Conservation (phyloP, 2,329 filamentous ascomycete genomes). For the Curvularia sp. region DNA sequence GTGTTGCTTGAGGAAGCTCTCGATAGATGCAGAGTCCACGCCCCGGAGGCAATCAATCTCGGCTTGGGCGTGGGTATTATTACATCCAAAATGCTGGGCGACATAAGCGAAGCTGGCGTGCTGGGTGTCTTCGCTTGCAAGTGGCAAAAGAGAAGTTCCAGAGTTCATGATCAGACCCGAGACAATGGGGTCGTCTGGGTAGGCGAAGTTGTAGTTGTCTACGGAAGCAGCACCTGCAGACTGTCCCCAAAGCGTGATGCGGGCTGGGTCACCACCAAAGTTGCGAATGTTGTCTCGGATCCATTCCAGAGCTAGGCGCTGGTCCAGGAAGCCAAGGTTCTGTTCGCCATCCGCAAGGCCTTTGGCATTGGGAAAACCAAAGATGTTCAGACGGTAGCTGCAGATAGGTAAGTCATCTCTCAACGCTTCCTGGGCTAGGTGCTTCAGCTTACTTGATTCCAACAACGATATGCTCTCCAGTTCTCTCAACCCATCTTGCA, state of each 20-base stretch:
- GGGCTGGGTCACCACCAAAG: conserved; percentile 45
- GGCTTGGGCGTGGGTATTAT: conserved; percentile 21
- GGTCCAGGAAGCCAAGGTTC: conserved; percentile 53
- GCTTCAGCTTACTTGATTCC: conserved; percentile 46
- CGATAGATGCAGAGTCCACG: conserved; percentile 39
- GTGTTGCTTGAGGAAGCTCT: conserved; percentile 44
- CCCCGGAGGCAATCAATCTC: conserved; percentile 51
- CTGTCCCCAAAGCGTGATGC: conserved; percentile 53
- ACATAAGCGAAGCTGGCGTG: conserved; percentile 52
- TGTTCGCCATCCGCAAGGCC: conserved; percentile 39
- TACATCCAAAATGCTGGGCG: conserved; percentile 48
- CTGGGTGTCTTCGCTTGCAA: conserved; percentile 26
- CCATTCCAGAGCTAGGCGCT: conserved; percentile 52
- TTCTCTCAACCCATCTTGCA: conserved; percentile 42
- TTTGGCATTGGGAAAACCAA: conserved; percentile 51
- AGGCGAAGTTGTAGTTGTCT: conserved; percentile 61
- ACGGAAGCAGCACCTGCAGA: conserved; percentile 51
- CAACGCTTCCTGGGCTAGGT: conserved; percentile 19
- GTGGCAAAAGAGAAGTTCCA: conserved; percentile 26
- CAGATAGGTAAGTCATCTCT: neutral
- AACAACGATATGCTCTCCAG: conserved; percentile 48
- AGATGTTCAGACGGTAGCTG: conserved; percentile 50
- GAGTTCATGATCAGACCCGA: conserved; percentile 38
- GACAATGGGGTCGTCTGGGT: conserved; percentile 57
- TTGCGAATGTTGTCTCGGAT: conserved; percentile 50